phyloP scores from a whole-genome alignment of 129 eudicot genomes.

The Lactuca saligna region DNA sequence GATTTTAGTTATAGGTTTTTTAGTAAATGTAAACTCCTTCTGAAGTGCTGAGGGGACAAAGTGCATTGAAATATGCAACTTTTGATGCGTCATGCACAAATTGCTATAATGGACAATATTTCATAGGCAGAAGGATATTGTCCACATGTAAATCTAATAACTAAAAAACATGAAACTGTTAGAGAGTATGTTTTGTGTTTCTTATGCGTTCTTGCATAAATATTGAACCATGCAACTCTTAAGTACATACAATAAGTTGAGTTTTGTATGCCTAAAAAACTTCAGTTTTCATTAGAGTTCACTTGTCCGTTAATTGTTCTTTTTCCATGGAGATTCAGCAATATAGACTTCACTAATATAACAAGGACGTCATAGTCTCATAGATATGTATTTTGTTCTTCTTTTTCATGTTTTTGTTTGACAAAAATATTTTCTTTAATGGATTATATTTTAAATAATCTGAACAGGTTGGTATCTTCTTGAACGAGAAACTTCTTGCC shows the following conservation, averaged over 20 bases:
- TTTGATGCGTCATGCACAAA: not conserved
- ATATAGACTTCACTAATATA: no score
- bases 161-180: not conserved
- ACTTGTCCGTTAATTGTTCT: no score
- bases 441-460: not conserved
- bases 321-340: no score
- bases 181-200: no score
- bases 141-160: not conserved
- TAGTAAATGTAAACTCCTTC: not conserved
- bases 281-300: no score
- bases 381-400: not conserved
- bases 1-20: not conserved
- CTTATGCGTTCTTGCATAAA: no score
- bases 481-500: not conserved
- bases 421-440: not conserved
- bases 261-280: no score
- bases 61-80: not conserved
- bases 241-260: no score
- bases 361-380: not conserved
- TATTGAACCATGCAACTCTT: not conserved
- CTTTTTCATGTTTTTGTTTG: not conserved
- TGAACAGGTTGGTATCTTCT: not conserved
- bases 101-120: no score
- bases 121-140: not conserved
- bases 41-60: not conserved